Evolutionary conservation across 371 early-diverging fungal species (phyloP), one percentile per base, ranked within the genome.

Genomic region (Mortierella sp.): DNA sequence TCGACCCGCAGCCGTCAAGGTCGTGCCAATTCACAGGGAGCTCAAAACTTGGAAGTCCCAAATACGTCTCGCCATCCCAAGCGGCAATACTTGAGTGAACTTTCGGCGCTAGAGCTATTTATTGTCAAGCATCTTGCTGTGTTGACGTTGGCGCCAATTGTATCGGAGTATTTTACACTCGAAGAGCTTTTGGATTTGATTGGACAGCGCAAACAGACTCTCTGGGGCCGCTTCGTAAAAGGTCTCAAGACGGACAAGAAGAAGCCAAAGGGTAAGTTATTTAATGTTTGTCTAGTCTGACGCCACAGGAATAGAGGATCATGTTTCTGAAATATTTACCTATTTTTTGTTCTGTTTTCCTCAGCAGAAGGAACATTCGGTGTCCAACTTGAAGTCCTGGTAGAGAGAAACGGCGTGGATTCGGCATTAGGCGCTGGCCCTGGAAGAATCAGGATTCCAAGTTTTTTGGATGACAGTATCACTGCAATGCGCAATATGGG

Each of bases 91-190:
- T 85, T 96, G 68, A 90, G 93, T n/a, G 98, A 98, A 70, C 86
- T 97, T 43, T 92, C 93, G 32, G 93, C 93, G 0, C 85, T 96
- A 6, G 94, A 96, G 66, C 90, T 92, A 64, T 92, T 97, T 75
- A 93, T 93, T 78, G 92, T 96, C 40, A 93, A 94, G 66, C 96
- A 96, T 69, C 87, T 95, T 49, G 97, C 97, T 0, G 94, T 95
- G 0, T 81, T 94, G n/a, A 87, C 89, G 40, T 72, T 98, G 62
- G 90, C 94, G 24, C 93, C 92, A n/a, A 81, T 95, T 26, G 84
- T 97, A n/a, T 91, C 88, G 55, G 84, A 89, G 8, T 84, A 88
- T 69, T 90, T 92, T 66, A 85, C 88, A 0, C 63, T 91, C 57
- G 93, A 93, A 64, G 94, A 95, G 65, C 86, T 96, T 12, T 86